phyloP scores from a whole-genome alignment of 2,329 filamentous ascomycete species.

The Colletotrichum caudatum region DNA sequence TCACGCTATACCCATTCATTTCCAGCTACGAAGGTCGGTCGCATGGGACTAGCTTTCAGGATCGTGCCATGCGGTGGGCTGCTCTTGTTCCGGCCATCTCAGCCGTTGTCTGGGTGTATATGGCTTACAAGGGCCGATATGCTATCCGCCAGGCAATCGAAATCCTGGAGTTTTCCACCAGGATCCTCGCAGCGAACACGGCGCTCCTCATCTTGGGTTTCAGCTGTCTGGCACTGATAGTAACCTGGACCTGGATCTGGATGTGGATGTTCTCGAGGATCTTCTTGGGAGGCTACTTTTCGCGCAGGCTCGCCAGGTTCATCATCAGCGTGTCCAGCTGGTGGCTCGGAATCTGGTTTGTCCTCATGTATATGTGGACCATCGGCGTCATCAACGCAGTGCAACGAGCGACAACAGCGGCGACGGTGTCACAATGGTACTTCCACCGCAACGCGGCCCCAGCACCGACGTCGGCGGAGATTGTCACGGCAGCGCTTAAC shows the following conservation, averaged over 20 bases:
- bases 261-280: constrained; percentile 95
- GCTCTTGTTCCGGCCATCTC: constrained; percentile 81
- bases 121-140: constrained; percentile 82
- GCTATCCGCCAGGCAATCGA: constrained; percentile 85
- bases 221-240: constrained; percentile 77
- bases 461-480: constrained; percentile 79
- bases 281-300: constrained; percentile 91
- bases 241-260: constrained; percentile 96
- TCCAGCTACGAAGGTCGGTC: constrained; percentile 86
- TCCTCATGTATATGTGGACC: constrained; percentile 96
- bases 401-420: constrained; percentile 90
- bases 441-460: constrained; percentile 91
- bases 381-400: constrained; percentile 87
- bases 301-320: constrained; percentile 72
- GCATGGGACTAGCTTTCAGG: constrained; percentile 84
- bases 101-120: constrained; percentile 84
- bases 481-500: constrained; percentile 83
- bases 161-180: constrained; percentile 92
- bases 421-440: constrained; percentile 98
- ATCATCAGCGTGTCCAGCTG: constrained; percentile 89
- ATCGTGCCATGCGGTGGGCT: constrained; percentile 88
- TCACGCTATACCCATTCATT: constrained; percentile 90
- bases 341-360: constrained; percentile 94
- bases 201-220: constrained; percentile 88
- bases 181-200: constrained; percentile 86